Evolutionary conservation across 164 flowering plant genomes (phyloP).

Genomic region (Vitis amurensis): DNA sequence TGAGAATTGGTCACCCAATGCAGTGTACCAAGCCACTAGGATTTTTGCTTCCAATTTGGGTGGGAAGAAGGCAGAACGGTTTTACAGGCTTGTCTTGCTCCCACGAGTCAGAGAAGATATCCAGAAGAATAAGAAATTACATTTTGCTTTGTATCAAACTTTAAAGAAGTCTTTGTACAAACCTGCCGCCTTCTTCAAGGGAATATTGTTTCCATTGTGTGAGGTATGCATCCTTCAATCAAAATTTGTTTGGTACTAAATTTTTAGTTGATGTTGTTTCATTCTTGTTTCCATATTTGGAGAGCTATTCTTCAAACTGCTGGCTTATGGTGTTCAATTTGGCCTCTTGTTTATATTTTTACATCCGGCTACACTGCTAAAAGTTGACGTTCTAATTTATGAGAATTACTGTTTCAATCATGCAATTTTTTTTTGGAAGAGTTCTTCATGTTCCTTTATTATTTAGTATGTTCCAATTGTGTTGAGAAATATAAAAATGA

Average conservation of each 20-base stretch:
- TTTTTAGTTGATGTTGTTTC: background rate
- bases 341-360: too few species aligned
- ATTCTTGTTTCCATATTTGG: background rate
- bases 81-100: conserved; percentile 82
- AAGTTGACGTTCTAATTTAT: background rate
- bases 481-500: background rate
- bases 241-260: background rate
- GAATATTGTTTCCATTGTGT: conserved; percentile 84
- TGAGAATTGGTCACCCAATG: conserved; percentile 95
- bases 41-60: conserved; percentile 86
- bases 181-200: conserved; percentile 90
- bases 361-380: background rate
- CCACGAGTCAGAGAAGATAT: conserved; percentile 89
- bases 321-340: background rate
- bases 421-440: background rate
- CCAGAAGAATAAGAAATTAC: conserved; percentile 75
- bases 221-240: conserved; percentile 51
- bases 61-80: conserved; percentile 72
- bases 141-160: conserved; percentile 81
- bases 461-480: background rate
- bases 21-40: conserved; percentile 88
- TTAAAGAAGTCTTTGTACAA: conserved; percentile 86
- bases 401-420: background rate
- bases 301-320: background rate
- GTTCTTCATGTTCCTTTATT: background rate